Base-by-base conservation (phyloP, 306 rosid genomes). In the Canavalia ensiformis region DNA sequence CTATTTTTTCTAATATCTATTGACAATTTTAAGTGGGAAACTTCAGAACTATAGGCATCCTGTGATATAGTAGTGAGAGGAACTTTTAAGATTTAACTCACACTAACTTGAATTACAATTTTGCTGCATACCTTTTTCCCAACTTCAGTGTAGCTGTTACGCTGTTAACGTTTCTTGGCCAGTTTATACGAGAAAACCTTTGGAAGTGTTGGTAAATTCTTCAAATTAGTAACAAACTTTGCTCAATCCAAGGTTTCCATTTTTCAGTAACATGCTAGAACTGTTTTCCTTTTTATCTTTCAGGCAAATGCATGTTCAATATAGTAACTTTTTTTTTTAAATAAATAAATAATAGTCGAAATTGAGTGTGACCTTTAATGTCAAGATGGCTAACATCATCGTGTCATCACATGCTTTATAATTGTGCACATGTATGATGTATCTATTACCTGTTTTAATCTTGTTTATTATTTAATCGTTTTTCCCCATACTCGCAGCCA, bases 311-410 rank as follows among this genome's bases (percentile, higher is more conserved):
- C 59, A 75, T 68, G 37, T 29, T 69, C 58, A 49, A 34, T 72
- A 50, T 52, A 35, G 33, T 52, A 31, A 29, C 37, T 54, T 72
- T 37, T 13, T 13, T 70, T 31, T 33, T 31, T 33, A 28, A 18
- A 18, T 18, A 18, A 18, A 18, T 18, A 18, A 18, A 18, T 18
- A 18, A 18, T 18, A 18, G 25, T 18, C 10, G 37, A 18, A 30
- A 44, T 8, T 51, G 37, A 33, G 75, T 66, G 75, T 66, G 67
- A 42, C 52, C 55, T 68, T 55, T 44, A 39, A 55, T 11, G 30
- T 63, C 42, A 31, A 28, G 45, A 57, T 35, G 47, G 54, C 78
- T 29, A 62, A 41, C 75, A 83, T 83, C 75, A 45, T 54, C 59
- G 33, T 9, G 79, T 72, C 55, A 63, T 83, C 75, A 72, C 68